Base-by-base conservation (phyloP, 257 asterid species). In the Paraleonurus japonicus region DNA sequence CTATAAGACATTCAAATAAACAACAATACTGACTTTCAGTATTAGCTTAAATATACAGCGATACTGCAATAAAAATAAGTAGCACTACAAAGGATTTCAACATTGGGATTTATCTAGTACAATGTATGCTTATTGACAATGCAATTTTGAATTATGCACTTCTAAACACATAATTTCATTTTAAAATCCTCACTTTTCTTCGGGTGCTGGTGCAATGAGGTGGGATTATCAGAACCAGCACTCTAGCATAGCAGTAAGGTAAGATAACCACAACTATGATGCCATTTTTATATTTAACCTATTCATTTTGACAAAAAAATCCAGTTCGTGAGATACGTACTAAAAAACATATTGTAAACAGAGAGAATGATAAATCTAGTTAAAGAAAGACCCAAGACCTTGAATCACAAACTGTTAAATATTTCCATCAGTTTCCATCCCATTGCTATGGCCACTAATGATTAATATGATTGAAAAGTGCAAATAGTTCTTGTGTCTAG, bases 401-500 rank as follows among this genome's bases (percentile, higher is more conserved):
- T 22, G 19, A 47, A 48, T 61, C 43, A 73, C 58, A 74, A 63
- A 53, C 61, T 28, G 66, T 6, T 19, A 51, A 51, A 24, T 35
- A 28, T 28, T 53, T 43, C 4, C 37, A 19, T 55, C 66, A 37
- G 60, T 55, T 19, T 30, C 62, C 50, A 66, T 57, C 59, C 15
- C 26, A 41, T 26, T 43, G 55, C 23, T 41, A 58, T 12, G 13
- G 26, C 26, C 22, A 54, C 45, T 51, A 5, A 65, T n/a, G 55
- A 12, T 54, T 54, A 37, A 33, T 12, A 35, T 19, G 45, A 45
- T 39, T 54, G 48, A 13, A 30, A 3, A 19, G 5, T 7, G 60
- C 26, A 53, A 20, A 65, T 7, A 13, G 6, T 24, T 37, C 19
- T 28, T 17, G 26, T 65, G 59, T 23, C 66, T 10, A 50, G 53